Conservation (phyloP, 345 rosid genomes). For the Syzygium oleosum region DNA sequence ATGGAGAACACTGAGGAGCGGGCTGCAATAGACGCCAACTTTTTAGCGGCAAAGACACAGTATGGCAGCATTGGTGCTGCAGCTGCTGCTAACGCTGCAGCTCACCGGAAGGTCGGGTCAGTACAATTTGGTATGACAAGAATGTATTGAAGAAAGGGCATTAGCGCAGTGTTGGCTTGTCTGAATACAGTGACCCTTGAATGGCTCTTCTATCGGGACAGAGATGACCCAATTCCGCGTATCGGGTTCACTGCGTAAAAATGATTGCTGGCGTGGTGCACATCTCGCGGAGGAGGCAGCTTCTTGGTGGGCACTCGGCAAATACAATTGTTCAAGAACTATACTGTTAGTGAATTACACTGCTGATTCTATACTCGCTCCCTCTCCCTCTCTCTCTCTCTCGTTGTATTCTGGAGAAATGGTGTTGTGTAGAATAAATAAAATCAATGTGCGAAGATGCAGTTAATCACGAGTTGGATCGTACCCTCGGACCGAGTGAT, state of each 20-base stretch:
- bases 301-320: not conserved
- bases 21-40: slow-evolving; percentile 47
- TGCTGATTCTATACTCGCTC: not conserved
- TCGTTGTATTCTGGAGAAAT: not conserved
- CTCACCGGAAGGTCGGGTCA: slow-evolving; percentile 68
- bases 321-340: not conserved
- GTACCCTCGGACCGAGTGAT: not conserved
- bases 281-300: not conserved
- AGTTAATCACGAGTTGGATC: not conserved
- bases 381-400: not conserved
- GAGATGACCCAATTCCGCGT: not conserved
- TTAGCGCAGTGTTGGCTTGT: not conserved
- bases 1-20: slow-evolving; percentile 46
- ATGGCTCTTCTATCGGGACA: not conserved
- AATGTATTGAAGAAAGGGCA: slow-evolving; percentile 40
- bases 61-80: slow-evolving; percentile 52
- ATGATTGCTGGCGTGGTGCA: not conserved
- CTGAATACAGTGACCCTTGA: not conserved
- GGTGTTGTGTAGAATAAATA: not conserved
- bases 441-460: not conserved
- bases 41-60: slow-evolving; percentile 49
- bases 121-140: slow-evolving; percentile 64
- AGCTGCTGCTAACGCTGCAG: slow-evolving; percentile 25
- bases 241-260: not conserved
- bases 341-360: not conserved